Evolutionary conservation across 441 rosid genomes (phyloP), one percentile per base, ranked within the genome.

Genomic region (Viola pubescens): DNA sequence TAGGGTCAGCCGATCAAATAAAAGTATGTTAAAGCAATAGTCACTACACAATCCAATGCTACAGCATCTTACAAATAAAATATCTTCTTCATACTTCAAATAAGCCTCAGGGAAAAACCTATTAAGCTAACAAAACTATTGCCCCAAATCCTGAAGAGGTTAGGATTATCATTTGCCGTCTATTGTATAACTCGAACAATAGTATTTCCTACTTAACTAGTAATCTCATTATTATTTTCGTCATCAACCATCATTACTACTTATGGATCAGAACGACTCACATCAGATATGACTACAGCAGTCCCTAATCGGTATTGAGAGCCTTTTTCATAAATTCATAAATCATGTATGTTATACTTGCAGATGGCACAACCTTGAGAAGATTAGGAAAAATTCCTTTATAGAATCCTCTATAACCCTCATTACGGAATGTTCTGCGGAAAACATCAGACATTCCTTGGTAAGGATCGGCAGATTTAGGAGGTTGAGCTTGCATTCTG

Each of bases 271-370:
- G 65, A 38, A 37, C 58, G 64, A 53, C 57, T 37, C 19, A 47
- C 41, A 53, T 38, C 11, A 46, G 47, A 34, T 37, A 8, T 7
- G 14, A 59, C 34, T 42, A n/a, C 2, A 55, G 26, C 50, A 37
- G 60, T 61, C 57, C 60, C 56, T 55, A 70, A 67, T 70, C 70
- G 75, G 85, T 83, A 37, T 87, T 83, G 74, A 88, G 72, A 46
- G 76, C 77, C 72, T 88, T 85, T 69, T 83, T 86, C 96, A 85
- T 85, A 53, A 87, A 79, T 81, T 88, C 96, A 58, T 88, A 88
- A 61, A 87, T 84, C 77, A 87, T 42, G 60, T 90, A 90, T 0
- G 97, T 85, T 42, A 87, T 90, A 78, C 95, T 87, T 51, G 94
- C 94, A 6, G 89, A 79, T 46, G 94, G 94, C 56, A 82, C 91